phyloP scores from a whole-genome alignment of 1,284 basidiomycete species.

The Pseudomicrostroma phylloplanum region DNA sequence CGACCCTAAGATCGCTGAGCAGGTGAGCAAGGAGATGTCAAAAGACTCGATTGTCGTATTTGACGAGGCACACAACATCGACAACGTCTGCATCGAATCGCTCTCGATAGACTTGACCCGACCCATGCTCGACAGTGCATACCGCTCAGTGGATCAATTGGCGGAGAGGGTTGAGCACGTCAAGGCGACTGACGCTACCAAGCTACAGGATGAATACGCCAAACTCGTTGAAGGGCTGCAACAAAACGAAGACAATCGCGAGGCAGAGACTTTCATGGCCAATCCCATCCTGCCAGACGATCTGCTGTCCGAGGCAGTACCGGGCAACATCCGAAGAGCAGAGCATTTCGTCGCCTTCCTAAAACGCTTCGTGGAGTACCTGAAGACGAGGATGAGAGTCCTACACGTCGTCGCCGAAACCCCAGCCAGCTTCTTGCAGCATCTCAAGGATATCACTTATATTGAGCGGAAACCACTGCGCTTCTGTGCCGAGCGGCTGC shows the following conservation, averaged over 20 bases:
- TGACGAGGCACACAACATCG: conserved; percentile 99
- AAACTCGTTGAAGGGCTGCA: conserved; percentile 92
- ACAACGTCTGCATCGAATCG: conserved; percentile 99
- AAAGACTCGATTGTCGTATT: conserved; percentile 99
- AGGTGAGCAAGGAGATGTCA: conserved; percentile 93
- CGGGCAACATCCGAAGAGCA: conserved; percentile 95
- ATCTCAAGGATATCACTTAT: conserved; percentile 97
- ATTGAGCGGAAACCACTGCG: conserved; percentile 93
- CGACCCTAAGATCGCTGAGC: conserved; percentile 97
- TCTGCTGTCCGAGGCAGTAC: conserved; percentile 86
- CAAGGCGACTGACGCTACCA: conserved; percentile 84
- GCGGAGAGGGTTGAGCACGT: conserved; percentile 95
- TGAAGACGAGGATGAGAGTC: conserved; percentile 99
- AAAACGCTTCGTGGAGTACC: conserved; percentile 95
- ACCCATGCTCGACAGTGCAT: conserved; percentile 93
- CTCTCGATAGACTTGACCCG: conserved; percentile 96
- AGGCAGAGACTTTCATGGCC: conserved; percentile 72
- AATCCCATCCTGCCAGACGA: conserved; percentile 95
- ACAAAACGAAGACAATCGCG: conserved; percentile 54
- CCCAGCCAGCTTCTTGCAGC: conserved; percentile 93
- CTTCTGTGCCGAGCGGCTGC: conserved; percentile 91
- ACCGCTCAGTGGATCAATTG: conserved; percentile 77
- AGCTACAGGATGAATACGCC: conserved; percentile 95
- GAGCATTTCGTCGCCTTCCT: conserved; percentile 99
- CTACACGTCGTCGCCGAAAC: conserved; percentile 99